Evolutionary conservation across 768 basidiomycete genomes (phyloP).

Genomic region (Peribolospora baueri): DNA sequence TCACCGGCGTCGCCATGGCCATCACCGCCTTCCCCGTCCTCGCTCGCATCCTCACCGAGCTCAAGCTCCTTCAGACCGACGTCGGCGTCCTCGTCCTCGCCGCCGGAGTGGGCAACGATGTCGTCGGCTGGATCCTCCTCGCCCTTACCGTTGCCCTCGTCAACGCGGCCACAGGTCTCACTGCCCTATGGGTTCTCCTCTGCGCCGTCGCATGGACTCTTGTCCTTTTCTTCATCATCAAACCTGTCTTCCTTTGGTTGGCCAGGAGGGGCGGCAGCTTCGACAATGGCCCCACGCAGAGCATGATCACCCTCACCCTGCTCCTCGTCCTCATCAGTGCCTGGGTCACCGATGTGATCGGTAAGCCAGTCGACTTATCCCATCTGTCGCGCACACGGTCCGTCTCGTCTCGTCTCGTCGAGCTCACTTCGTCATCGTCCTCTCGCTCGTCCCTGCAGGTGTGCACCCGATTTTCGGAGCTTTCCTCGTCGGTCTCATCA

Average conservation of each 20-base stretch:
- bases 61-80: slow-evolving; percentile 53
- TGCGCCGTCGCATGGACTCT: slow-evolving; percentile 38
- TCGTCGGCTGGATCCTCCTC: slow-evolving; percentile 48
- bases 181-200: slow-evolving; percentile 59
- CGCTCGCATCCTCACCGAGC: slow-evolving; percentile 44
- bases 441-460: slow-evolving; percentile 11
- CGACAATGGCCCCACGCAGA: slow-evolving; percentile 41
- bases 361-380: slow-evolving; percentile 7
- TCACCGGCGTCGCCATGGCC: slow-evolving; percentile 56
- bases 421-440: too few species aligned
- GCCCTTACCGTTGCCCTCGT: slow-evolving; percentile 64
- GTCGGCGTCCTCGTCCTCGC: slow-evolving; percentile 65
- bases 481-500: slow-evolving; percentile 38
- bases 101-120: slow-evolving; percentile 55
- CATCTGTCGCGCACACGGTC: too few species aligned
- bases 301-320: slow-evolving; percentile 60
- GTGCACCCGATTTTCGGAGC: slow-evolving; percentile 34
- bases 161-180: slow-evolving; percentile 46
- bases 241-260: slow-evolving; percentile 41
- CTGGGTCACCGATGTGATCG: slow-evolving; percentile 71
- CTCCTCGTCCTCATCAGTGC: slow-evolving; percentile 46
- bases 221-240: slow-evolving; percentile 39
- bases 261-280: slow-evolving; percentile 43
- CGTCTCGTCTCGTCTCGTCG: too few species aligned
- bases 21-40: slow-evolving; percentile 36